phyloP scores from a whole-genome alignment of 2,329 filamentous ascomycete species.

The Aspergillus quadricinctus region DNA sequence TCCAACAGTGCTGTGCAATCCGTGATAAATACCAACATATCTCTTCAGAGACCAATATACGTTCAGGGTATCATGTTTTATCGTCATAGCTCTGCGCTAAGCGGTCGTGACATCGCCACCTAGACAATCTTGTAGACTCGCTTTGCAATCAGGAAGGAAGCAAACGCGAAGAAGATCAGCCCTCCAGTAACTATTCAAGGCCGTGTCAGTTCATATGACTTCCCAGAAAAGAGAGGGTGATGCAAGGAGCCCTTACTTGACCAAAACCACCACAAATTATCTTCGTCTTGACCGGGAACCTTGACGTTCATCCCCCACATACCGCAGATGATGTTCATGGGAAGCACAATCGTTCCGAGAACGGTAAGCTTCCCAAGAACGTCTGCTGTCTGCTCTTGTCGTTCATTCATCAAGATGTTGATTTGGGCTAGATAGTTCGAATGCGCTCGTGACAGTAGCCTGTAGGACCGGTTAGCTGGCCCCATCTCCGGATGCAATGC shows the following conservation, averaged over 20 bases:
- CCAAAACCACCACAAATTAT: slow-evolving; percentile 73
- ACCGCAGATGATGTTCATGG: slow-evolving; percentile 98
- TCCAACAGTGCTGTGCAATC: neutral
- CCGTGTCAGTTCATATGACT: slow-evolving; percentile 3
- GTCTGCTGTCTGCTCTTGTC: slow-evolving; percentile 91
- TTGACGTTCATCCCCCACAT: slow-evolving; percentile 99
- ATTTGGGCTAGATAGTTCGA: slow-evolving; percentile 99
- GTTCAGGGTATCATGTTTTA: slow-evolving; percentile 8
- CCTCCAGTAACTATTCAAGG: slow-evolving; percentile 59
- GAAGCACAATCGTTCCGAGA: slow-evolving; percentile 90
- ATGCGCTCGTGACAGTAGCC: slow-evolving; percentile 84
- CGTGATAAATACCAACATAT: neutral
- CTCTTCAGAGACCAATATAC: neutral
- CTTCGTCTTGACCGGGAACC: slow-evolving; percentile 85
- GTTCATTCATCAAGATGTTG: slow-evolving; percentile 98
- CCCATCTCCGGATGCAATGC: neutral
- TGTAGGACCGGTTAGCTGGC: slow-evolving; percentile 33
- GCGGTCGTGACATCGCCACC: neutral
- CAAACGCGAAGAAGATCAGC: slow-evolving; percentile 71
- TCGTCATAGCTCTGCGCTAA: neutral
- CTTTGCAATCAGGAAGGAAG: slow-evolving; percentile 78
- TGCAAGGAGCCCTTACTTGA: slow-evolving; percentile 40
- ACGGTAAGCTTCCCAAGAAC: slow-evolving; percentile 93
- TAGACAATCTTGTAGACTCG: slow-evolving; percentile 75
- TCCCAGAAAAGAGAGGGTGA: neutral